These are phyloP conservation scores for Arachnomyces sp. DNA, from an alignment of 2,329 filamentous ascomycete genomes.

Conservation along the genomic window DNA sequence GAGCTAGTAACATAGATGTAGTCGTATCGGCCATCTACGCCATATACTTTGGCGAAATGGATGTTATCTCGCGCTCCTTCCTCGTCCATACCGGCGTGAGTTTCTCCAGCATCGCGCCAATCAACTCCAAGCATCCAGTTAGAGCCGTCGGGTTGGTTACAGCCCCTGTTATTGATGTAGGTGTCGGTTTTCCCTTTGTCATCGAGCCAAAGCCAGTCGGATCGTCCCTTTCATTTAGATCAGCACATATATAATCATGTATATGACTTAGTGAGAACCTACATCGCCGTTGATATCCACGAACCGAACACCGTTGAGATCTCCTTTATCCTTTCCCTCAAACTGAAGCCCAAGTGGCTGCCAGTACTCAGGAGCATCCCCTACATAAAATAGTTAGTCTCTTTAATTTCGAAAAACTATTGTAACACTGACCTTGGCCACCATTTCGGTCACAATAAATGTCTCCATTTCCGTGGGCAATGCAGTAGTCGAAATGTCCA, in stretches of 20 bases:
- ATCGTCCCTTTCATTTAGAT: not conserved
- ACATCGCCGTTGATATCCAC: constrained; percentile 22
- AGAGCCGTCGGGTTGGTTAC: constrained; percentile 5
- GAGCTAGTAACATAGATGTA: constrained; percentile 12
- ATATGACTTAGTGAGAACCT: too few relatives aligned
- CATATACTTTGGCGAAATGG: constrained; percentile 20
- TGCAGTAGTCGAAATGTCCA: constrained; percentile 28
- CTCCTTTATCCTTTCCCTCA: constrained; percentile 6
- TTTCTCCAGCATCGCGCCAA: constrained; percentile 12
- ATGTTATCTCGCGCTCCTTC: constrained; percentile 12
- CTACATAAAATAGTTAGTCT: constrained; percentile 10
- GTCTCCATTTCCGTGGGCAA: constrained; percentile 17
- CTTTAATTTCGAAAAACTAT: too few relatives aligned
- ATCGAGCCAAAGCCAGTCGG: constrained; percentile 16
- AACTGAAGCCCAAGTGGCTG: constrained; percentile 23
- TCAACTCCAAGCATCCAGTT: constrained; percentile 1
- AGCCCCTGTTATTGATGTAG: constrained; percentile 9
- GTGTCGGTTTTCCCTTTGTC: constrained; percentile 4
- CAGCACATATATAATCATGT: too few relatives aligned
- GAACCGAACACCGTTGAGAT: constrained; percentile 6
- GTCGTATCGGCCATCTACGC: constrained; percentile 10
- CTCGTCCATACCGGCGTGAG: constrained; percentile 3
- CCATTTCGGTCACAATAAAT: constrained; percentile 28
- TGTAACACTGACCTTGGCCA: too few relatives aligned
- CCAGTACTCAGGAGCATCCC: constrained; percentile 25